Base-by-base conservation (phyloP, 2,329 filamentous ascomycete genomes). In the Ceratocystis eucalypticola region DNA sequence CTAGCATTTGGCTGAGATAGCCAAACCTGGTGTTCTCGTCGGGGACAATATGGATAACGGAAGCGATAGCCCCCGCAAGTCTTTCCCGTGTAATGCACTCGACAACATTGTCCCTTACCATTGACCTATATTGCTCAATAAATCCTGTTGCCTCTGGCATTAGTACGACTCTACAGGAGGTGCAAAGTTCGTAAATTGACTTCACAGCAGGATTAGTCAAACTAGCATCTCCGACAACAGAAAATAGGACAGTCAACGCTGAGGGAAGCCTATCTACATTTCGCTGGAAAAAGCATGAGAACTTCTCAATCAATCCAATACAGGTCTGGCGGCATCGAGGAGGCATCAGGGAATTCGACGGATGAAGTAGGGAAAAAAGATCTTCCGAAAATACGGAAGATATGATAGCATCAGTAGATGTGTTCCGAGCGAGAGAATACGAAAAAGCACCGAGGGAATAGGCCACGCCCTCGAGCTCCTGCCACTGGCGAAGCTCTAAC, bases 221-320 rank as follows among this genome's bases (percentile, higher is more conserved):
- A 3, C 80, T 76, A 1, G 81, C 76, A 41, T 87, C 84, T 20
- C 82, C 80, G 3, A 93, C 78, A 5, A 88, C 85, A 41, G 80
- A 81, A 72, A 95, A 92, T 0, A 94, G 80, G 57, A 93, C 84
- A 62, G 87, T 88, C 28, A 95, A 77, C 1, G 87, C 87, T 53
- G 84, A 78, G 0, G 88, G 86, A 0, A 95, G 79, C 68, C 84
- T 83, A 41, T 82, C 79, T 1, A 84, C 78, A 71, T 89, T 84
- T 25, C 85, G 81, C 71, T 88, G 82, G 73, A 95, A 93, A 75
- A 89, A 94, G 65, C 86, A 83, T 4, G 88, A 84, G 72, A 90
- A 91, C 30, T 84, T 81, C 70, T 88, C 88, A 50, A 93, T 84
- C 50, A 89, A 75, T 59, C 83, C 81, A 37, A 93, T 80, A 45